Evolutionary conservation across 495 filamentous ascomycete genomes (phyloP).

Genomic region (Chaetomium cochliodes): DNA sequence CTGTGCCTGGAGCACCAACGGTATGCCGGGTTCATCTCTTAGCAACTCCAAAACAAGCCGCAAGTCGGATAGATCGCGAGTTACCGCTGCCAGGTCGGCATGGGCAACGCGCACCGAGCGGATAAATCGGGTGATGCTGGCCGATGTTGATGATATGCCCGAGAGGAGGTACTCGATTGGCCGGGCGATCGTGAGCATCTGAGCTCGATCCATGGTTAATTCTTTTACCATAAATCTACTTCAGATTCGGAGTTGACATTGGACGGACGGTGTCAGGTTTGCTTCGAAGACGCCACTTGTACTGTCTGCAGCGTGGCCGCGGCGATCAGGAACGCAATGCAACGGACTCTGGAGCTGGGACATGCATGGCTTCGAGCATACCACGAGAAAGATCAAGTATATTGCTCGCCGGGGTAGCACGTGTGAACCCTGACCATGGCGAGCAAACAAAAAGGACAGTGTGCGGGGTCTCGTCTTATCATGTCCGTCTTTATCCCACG

Average conservation of each 20-base stretch:
- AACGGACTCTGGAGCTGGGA: background rate
- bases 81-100: conserved; percentile 32
- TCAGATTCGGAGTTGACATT: background rate
- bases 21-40: conserved; percentile 28
- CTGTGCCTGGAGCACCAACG: conserved; percentile 24
- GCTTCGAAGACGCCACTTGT: background rate
- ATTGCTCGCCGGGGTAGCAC: background rate
- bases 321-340: background rate
- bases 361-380: background rate
- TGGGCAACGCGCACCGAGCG: conserved; percentile 33
- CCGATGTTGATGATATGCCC: conserved; percentile 29
- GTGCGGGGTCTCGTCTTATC: background rate
- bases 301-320: background rate
- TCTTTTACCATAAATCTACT: background rate
- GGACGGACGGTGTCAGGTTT: background rate
- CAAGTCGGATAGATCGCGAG: conserved; percentile 34
- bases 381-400: background rate
- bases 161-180: conserved; percentile 32
- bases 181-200: conserved; percentile 16
- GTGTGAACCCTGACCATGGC: background rate
- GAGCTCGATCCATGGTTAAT: conserved; percentile 11
- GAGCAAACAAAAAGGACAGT: background rate
- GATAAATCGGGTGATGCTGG: conserved; percentile 34
- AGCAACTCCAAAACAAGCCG: conserved; percentile 35
- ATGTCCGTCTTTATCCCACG: background rate